phyloP scores from a whole-genome alignment of 495 filamentous ascomycete genomes.

The Xylaria sp. region DNA sequence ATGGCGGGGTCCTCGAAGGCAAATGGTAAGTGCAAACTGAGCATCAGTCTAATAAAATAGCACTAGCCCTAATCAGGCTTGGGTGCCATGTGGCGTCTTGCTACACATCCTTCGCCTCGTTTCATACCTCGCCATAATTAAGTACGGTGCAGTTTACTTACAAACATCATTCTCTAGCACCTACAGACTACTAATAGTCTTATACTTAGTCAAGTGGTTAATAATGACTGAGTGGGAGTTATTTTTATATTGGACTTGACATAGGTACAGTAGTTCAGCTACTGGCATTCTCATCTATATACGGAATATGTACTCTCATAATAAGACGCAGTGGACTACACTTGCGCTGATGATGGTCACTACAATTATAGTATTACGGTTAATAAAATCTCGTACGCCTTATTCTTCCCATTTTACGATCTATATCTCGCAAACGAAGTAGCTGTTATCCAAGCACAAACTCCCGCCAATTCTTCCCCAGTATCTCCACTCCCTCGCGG shows the following conservation, averaged over 20 bases:
- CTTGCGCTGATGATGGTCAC: no score
- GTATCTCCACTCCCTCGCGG: slow-evolving; percentile 69
- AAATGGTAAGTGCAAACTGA: background rate
- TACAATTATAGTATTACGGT: background rate
- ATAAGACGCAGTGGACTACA: background rate
- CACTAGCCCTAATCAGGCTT: slow-evolving; percentile 1
- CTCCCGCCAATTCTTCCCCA: slow-evolving; percentile 79
- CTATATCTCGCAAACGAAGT: background rate
- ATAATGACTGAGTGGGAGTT: no score
- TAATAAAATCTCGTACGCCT: background rate
- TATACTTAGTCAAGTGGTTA: no score
- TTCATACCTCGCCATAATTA: background rate
- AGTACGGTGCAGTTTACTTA: no score
- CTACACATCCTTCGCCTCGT: background rate
- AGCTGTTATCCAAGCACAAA: slow-evolving; percentile 73
- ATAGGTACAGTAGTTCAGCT: background rate
- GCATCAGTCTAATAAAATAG: background rate
- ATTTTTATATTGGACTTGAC: background rate
- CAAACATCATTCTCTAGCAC: no score
- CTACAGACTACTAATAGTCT: no score
- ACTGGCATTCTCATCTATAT: background rate
- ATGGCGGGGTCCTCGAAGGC: background rate
- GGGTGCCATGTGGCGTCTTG: background rate
- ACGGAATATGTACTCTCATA: no score
- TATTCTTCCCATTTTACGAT: background rate